Evolutionary conservation across 768 basidiomycete species (phyloP).

Genomic region (Lactarius indigo): DNA sequence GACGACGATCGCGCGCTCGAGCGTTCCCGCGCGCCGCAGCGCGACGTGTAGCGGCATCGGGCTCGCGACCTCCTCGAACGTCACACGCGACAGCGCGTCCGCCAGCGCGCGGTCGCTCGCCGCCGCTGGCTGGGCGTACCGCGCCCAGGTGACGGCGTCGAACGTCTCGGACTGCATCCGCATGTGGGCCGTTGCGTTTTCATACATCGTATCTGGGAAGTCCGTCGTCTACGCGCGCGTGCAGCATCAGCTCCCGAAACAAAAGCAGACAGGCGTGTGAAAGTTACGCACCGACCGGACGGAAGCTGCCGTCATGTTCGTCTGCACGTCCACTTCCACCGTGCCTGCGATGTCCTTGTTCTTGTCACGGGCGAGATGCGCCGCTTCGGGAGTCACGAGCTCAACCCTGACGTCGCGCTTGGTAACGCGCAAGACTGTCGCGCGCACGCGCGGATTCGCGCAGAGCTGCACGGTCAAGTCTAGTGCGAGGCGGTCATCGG

Average conservation of each 20-base stretch:
- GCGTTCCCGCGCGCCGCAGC: conserved; percentile 41
- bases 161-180: conserved; percentile 79
- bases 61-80: conserved; percentile 55
- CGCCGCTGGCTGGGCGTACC: conserved; percentile 45
- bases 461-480: conserved; percentile 85
- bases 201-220: conserved; percentile 71
- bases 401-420: conserved; percentile 41
- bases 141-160: conserved; percentile 72
- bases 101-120: conserved; percentile 22
- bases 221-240: conserved; percentile 30
- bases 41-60: conserved; percentile 57
- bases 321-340: conserved; percentile 23
- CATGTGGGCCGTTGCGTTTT: conserved; percentile 56
- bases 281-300: conserved; percentile 37
- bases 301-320: conserved; percentile 37
- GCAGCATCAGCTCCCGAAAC: no score
- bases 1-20: conserved; percentile 52
- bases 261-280: no score
- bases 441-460: conserved; percentile 58
- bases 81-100: conserved; percentile 51
- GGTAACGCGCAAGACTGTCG: conserved; percentile 67
- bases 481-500: conserved; percentile 86
- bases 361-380: conserved; percentile 31
- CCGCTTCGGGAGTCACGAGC: conserved; percentile 19
- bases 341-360: no score